These are phyloP conservation scores for Gnetum montanum DNA, from an alignment of 75 land plant species.

Conservation along the genomic window DNA sequence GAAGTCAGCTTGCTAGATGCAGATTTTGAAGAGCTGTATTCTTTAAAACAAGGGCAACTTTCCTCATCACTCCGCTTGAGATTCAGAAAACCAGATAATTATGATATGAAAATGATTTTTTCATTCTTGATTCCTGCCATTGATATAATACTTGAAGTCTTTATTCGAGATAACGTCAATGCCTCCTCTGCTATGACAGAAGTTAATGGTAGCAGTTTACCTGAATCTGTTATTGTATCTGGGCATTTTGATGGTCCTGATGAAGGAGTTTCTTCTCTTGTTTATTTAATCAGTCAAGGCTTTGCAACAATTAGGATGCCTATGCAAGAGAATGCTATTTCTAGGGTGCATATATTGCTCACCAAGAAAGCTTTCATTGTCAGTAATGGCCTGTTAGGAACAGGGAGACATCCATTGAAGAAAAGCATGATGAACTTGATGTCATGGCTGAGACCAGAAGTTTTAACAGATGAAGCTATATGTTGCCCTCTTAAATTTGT, in stretches of 20 bases:
- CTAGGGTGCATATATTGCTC: constrained; percentile 49
- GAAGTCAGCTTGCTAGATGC: constrained; percentile 33
- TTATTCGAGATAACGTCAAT: background rate
- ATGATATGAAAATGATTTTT: constrained; percentile 28
- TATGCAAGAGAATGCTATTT: constrained; percentile 6
- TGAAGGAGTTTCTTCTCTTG: constrained; percentile 58
- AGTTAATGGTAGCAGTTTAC: background rate
- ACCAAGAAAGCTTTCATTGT: constrained; percentile 51
- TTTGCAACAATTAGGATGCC: constrained; percentile 38
- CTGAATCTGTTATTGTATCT: constrained; percentile 28
- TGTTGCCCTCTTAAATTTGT: constrained; percentile 21
- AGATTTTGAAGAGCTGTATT: constrained; percentile 11
- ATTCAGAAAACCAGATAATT: constrained; percentile 16
- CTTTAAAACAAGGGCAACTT: constrained; percentile 5
- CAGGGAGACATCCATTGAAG: constrained; percentile 35
- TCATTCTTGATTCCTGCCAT: constrained; percentile 38
- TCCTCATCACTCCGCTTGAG: constrained; percentile 28
- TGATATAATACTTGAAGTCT: constrained; percentile 41
- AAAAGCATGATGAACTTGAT: constrained; percentile 78
- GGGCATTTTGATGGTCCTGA: constrained; percentile 76
- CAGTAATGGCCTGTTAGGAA: constrained; percentile 40
- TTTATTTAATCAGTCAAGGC: constrained; percentile 52
- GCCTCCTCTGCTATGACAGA: background rate
- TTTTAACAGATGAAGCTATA: constrained; percentile 42
- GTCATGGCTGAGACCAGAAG: constrained; percentile 92